Conservation (phyloP, 257 asterid genomes). For the Avicennia marina region DNA sequence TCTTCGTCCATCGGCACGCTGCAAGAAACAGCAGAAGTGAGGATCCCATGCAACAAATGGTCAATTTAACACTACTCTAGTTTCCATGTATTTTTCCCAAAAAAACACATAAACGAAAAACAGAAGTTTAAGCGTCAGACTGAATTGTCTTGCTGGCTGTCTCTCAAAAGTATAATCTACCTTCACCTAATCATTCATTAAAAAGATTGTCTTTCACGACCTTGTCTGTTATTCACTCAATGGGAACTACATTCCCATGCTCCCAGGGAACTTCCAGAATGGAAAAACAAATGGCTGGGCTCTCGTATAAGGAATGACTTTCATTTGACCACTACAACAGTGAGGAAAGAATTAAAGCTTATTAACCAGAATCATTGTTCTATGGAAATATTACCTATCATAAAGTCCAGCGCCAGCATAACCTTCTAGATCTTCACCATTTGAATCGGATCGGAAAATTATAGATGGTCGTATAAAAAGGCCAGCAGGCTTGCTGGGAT, state of each 20-base stretch:
- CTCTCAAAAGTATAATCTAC: too few relatives aligned
- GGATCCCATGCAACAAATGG: background rate
- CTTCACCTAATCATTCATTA: too few relatives aligned
- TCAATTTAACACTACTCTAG: background rate
- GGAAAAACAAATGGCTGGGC: too few relatives aligned
- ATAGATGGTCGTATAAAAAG: slow-evolving; percentile 75
- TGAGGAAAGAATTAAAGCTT: slow-evolving; percentile 1
- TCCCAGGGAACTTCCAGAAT: too few relatives aligned
- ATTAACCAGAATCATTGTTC: slow-evolving; percentile 2
- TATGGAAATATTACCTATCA: slow-evolving; percentile 91
- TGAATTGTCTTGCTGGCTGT: too few relatives aligned
- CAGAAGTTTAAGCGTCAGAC: too few relatives aligned
- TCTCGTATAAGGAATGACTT: too few relatives aligned
- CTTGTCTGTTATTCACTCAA: too few relatives aligned
- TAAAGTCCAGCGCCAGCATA: slow-evolving; percentile 99
- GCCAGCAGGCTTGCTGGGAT: slow-evolving; percentile 97
- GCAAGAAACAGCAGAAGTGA: slow-evolving; percentile 19
- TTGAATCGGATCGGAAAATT: slow-evolving; percentile 97
- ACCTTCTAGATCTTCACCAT: slow-evolving; percentile 98
- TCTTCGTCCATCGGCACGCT: slow-evolving; percentile 98
- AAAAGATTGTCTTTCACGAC: too few relatives aligned
- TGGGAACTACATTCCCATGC: too few relatives aligned
- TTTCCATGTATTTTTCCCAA: too few relatives aligned
- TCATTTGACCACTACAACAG: background rate
- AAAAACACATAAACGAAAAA: too few relatives aligned